These are phyloP conservation scores for Mycena chlorophos DNA, from an alignment of 768 basidiomycete species.

Conservation along the genomic window DNA sequence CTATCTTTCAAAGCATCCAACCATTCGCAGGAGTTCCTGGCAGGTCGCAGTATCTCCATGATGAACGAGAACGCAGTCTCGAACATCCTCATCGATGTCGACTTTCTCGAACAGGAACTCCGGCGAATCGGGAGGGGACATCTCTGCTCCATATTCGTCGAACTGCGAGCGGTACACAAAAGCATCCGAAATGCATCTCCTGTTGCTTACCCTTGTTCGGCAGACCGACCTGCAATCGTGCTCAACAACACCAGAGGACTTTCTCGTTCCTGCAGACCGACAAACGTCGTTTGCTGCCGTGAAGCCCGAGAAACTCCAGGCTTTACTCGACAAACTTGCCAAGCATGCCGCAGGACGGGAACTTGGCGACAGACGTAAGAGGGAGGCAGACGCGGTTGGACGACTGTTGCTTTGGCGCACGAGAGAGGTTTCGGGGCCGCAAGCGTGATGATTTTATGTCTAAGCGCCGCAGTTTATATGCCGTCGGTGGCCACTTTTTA, in stretches of 20 bases:
- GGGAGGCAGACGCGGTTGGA: conserved; percentile 77
- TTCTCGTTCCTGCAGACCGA: conserved; percentile 67
- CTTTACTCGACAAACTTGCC: conserved; percentile 79
- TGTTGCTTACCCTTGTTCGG: background rate
- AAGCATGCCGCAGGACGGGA: conserved; percentile 59
- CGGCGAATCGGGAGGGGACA: conserved; percentile 71
- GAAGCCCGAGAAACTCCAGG: conserved; percentile 69
- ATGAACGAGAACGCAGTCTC: conserved; percentile 90
- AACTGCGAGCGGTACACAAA: conserved; percentile 70
- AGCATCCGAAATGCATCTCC: too few species aligned
- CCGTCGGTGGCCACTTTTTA: conserved; percentile 31
- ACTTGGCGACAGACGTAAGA: conserved; percentile 67
- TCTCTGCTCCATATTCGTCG: conserved; percentile 70
- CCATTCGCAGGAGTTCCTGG: conserved; percentile 62
- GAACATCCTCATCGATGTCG: conserved; percentile 82
- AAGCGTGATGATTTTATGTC: conserved; percentile 38
- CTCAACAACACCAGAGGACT: conserved; percentile 74
- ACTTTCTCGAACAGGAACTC: conserved; percentile 87
- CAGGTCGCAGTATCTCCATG: conserved; percentile 68
- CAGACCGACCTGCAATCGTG: conserved; percentile 70
- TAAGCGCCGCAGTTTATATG: too few species aligned
- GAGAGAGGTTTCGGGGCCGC: conserved; percentile 22
- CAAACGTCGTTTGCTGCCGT: conserved; percentile 66
- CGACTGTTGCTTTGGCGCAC: conserved; percentile 70
- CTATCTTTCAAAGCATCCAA: conserved; percentile 10